phyloP scores from a whole-genome alignment of 805 yeast species.

The Kuraishia hungarica region DNA sequence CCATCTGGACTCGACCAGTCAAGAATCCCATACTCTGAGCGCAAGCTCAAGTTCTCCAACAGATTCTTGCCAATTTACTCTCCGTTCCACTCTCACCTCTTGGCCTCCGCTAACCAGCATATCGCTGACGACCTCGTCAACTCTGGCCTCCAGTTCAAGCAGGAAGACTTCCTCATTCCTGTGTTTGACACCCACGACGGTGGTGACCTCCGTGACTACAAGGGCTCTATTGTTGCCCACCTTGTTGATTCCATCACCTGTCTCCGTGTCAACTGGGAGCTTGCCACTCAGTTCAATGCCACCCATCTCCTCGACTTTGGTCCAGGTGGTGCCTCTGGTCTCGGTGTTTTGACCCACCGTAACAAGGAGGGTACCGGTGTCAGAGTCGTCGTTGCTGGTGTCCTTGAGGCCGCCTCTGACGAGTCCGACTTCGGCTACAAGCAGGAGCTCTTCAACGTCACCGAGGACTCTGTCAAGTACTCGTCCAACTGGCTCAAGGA shows the following conservation, averaged over 20 bases:
- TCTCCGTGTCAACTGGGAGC: constrained; percentile 92
- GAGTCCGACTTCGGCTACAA: constrained; percentile 92
- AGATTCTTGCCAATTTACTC: constrained; percentile 92
- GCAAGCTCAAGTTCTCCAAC: constrained; percentile 89
- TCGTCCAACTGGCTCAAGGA: constrained; percentile 90
- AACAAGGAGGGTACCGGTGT: constrained; percentile 98
- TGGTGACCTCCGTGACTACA: constrained; percentile 52
- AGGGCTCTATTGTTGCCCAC: constrained; percentile 55
- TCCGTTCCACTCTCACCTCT: constrained; percentile 92
- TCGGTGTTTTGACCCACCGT: constrained; percentile 93
- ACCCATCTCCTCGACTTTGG: constrained; percentile 96
- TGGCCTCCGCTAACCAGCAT: constrained; percentile 59
- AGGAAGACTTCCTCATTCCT: constrained; percentile 62
- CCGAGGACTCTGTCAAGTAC: constrained; percentile 56
- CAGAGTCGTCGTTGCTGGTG: constrained; percentile 89
- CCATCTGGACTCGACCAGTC: constrained; percentile 92
- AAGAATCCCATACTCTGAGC: constrained; percentile 86
- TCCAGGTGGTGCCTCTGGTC: constrained; percentile 97
- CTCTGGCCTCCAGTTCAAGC: constrained; percentile 47
- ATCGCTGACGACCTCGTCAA: constrained; percentile 59
- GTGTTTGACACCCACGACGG: constrained; percentile 90
- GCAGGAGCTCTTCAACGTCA: constrained; percentile 83
- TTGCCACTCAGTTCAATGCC: constrained; percentile 69
- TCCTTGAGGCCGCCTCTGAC: constrained; percentile 55
- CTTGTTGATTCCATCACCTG: constrained; percentile 77